Evolutionary conservation across 495 filamentous ascomycete genomes (phyloP), one percentile per base, ranked within the genome.

Genomic region (Talaromyces nanjingensis): DNA sequence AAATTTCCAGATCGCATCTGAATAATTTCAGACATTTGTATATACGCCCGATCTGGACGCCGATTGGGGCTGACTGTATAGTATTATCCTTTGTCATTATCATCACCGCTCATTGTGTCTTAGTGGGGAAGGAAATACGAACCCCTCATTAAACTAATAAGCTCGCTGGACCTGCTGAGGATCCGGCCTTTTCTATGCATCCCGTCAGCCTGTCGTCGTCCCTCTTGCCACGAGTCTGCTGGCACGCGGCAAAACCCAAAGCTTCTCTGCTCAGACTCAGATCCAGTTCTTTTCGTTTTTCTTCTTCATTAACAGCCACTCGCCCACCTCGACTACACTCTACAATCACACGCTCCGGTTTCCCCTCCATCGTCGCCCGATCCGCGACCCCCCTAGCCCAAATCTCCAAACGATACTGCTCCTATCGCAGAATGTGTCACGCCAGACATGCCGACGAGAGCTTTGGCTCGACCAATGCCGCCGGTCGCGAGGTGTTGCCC

Each of bases 401-500:
- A 39, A 69, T 65, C 54, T 70, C 76, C 47, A 79, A 79, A 66
- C 70, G 78, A 60, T 77, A 79, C 63, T 81, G 79, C 66, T 81
- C 79, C 58, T 80, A 78, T 67, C 77, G 77, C 74, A 81, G 77
- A 71, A 81, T 81, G 79, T 80, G 79, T 65, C 66, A 72, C 67
- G 72, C 78, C 61, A 74, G 77, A 37, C 76, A 74, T 63, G 72
- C 68, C 57, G 77, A 77, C 33, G 68, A 64, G 65, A 29, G 67
- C 62, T 75, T 74, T 29, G 79, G 76, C 68, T 78, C 77, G 65
- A 81, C 79, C 68, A 72, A 86, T 59, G 66, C 73, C 57, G 75
- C 81, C 62, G 83, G 83, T 59, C 82, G 86, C 67, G 83, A 87
- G 76, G 84, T 89, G 64, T 74, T 89, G 56, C 86, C 86, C 52